Evolutionary conservation across 768 basidiomycete genomes (phyloP), one percentile per base, ranked within the genome.

Genomic region (Calocybe cyanea): DNA sequence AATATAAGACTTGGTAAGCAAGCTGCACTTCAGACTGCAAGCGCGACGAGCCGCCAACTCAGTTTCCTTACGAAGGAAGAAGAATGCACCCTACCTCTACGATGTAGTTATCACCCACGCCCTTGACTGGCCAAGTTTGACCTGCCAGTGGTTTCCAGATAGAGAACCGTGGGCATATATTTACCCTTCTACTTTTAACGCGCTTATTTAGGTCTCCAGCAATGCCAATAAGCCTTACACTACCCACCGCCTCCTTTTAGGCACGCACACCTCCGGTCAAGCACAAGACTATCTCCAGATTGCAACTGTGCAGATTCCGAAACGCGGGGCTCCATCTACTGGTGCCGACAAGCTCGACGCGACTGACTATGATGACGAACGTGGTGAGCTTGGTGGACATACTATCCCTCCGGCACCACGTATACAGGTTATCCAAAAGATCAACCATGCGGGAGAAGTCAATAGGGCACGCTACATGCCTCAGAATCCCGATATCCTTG

Each of bases 381-480:
- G 84, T 17, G 92, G 91, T 51, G 95, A 98, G 65, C 80, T 98
- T 24, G 95, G 94, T n/a, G 88, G 90, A 3, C 85, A 96, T 65
- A 81, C 83, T 19, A 80, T 92, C 30, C 85, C 87, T 2, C 79
- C 86, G n/a, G 76, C 85, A 44, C 87, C 94, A 1, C 81, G 91
- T 19, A 84, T 98, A 51, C 85, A 87, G 57, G 81, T 95, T 64
- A 88, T 84, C 24, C 96, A 99, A 63, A 83, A 80, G 54, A 98
- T 99, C 70, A 94, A 93, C 63, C 96, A 99, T 64, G 77, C 78
- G 3, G 91, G 92, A 33, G 96, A 99, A 63, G 91, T 98, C 59
- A 99, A 99, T 67, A 75, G 93, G 35, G 96, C 96, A 49, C 83
- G 96, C 42, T 99, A 98, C 65, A 98, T 98, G 94, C 96, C 96